phyloP scores from a whole-genome alignment of 192 early-diverging fungal genomes.

The Chytriomyces hyalinus region DNA sequence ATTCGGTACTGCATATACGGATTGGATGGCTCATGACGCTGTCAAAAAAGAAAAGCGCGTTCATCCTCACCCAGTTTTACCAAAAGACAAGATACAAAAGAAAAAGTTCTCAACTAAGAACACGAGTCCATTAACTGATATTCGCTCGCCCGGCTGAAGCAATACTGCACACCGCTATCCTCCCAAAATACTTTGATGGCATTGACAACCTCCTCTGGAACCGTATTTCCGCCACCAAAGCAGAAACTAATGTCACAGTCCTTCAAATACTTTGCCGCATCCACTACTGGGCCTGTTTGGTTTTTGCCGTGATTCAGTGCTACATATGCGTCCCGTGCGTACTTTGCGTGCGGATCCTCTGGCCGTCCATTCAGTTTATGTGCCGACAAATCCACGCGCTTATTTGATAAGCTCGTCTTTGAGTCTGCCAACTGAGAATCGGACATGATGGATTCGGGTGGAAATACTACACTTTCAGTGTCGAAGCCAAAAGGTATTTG shows the following conservation, averaged over 20 bases:
- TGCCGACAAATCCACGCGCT: no score
- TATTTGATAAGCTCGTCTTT: no score
- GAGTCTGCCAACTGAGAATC: no score
- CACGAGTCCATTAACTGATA: slow-evolving; percentile 93
- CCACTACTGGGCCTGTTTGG: background rate
- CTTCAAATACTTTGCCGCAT: background rate
- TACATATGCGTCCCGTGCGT: no score
- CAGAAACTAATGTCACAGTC: background rate
- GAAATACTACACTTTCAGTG: background rate
- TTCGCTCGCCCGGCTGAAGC: slow-evolving; percentile 80
- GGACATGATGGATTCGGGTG: no score
- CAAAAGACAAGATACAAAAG: no score
- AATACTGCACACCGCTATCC: slow-evolving; percentile 80
- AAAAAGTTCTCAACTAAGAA: background rate
- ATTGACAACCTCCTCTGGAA: slow-evolving; percentile 80
- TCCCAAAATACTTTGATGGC: slow-evolving; percentile 83
- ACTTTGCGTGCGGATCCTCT: no score
- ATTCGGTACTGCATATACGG: background rate
- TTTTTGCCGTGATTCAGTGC: background rate
- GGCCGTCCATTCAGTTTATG: no score
- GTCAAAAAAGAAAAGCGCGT: background rate
- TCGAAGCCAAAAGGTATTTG: slow-evolving; percentile 66
- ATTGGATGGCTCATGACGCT: background rate
- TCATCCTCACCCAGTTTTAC: background rate
- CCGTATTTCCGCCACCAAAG: background rate